Evolutionary conservation across 2,329 filamentous ascomycete genomes (phyloP), one percentile per base, ranked within the genome.

Genomic region (Cordyceps militaris): DNA sequence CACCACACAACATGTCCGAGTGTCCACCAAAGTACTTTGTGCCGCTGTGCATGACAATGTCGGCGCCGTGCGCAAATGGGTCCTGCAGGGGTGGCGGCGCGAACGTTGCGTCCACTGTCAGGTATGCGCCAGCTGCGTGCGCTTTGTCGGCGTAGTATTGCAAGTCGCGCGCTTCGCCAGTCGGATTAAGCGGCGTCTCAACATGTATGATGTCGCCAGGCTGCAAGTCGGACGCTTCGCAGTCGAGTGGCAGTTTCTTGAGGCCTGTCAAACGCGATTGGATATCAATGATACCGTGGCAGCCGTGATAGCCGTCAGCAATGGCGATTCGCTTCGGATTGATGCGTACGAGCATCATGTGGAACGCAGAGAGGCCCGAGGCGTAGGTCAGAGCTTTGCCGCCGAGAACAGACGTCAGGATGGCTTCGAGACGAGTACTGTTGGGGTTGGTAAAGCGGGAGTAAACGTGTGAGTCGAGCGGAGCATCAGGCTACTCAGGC

Each of bases 11-110:
- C 80, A 97, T 80, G 73, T 99, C 94, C 63, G 87, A 93, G 74
- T 99, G 94, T 0, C 94, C 94, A 21, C 94, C 94, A 63, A 99
- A 84, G 73, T 97, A 99, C 78, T 97, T 99, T 19, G 92, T 96
- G 3, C 91, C 94, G 53, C 83, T 88, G 73, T 99, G 94, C 89
- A 97, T 88, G 34, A 96, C 83, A 1, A 92, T 73, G 72, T 97
- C 93, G 28, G 88, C 91, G 48, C 91, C 93, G 70, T 82, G 87
- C 28, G 71, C 68, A 66, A 97, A 94, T 0, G 94, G 92, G 66
- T 97, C 89, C 69, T 91, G 87, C 59, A 99, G 76, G 28, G 90
- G 89, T 32, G 94, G 94, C 42, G 94, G 94, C 3, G 85, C 94
- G 73, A 99, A 97, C 0, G 94, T 99, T 2, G 89, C 85, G 72